A percentile compares a stretch with the other conserved stretches of the same genome.
Conservation (phyloP, 2,329 filamentous ascomycete genomes). For the Apiospora pterosperma region DNA sequence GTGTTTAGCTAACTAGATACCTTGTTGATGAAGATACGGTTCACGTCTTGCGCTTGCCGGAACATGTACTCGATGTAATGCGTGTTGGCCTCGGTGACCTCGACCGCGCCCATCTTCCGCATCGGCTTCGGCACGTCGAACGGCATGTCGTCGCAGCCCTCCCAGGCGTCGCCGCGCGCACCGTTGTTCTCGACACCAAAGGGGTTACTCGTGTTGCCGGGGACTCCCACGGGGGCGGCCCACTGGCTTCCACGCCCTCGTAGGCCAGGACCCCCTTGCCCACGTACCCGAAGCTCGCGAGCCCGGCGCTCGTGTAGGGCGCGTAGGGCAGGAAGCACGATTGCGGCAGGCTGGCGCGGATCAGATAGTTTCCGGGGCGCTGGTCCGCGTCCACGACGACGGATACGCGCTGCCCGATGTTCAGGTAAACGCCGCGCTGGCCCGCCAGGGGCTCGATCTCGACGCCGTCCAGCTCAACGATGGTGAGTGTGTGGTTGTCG, state of each 20-base stretch:
- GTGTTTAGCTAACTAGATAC: conserved; percentile 12
- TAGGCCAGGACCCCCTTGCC: conserved; percentile 29
- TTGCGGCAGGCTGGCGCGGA: conserved; percentile 31
- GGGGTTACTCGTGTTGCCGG: conserved; percentile 26
- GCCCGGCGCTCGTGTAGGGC: conserved; percentile 25
- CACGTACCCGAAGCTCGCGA: conserved; percentile 23
- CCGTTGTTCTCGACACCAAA: conserved; percentile 27
- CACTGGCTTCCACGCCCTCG: conserved; percentile 5
- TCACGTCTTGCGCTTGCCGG: conserved; percentile 30
- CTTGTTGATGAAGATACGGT: conserved; percentile 34
- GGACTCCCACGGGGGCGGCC: conserved; percentile 14
- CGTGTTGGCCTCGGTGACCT: conserved; percentile 25
- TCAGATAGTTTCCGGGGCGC: conserved; percentile 28
- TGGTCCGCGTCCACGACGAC: conserved; percentile 32
- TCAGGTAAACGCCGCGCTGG: conserved; percentile 31
- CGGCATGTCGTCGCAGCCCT: conserved; percentile 25
- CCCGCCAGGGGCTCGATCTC: conserved; percentile 31
- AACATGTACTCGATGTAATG: conserved; percentile 33
- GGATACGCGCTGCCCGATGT: conserved; percentile 29
- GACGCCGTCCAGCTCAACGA: conserved; percentile 38
- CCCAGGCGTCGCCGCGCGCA: conserved; percentile 9
- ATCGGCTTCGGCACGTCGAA: conserved; percentile 25
- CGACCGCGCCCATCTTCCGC: conserved; percentile 23
- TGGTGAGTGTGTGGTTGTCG: conserved; percentile 33
- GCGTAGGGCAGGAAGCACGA: conserved; percentile 32